Evolutionary conservation across 176 grass and related monocot species (phyloP).

Genomic region (Eleusine coracana): DNA sequence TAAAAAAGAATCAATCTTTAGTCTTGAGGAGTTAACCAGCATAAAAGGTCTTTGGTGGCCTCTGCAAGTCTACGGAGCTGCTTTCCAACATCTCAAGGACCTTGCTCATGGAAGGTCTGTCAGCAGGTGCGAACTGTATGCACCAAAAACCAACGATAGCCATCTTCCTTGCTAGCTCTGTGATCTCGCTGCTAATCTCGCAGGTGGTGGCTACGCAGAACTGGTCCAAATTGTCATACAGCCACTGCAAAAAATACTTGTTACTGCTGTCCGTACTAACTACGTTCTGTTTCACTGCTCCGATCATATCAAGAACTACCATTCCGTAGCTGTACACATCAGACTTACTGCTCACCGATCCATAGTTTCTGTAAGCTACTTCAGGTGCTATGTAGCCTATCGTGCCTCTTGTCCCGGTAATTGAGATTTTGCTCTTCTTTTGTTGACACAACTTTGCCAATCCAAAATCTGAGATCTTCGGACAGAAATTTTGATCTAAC

Average conservation of each 20-base stretch:
- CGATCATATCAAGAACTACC: slow-evolving; percentile 28
- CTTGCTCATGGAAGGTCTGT: slow-evolving; percentile 23
- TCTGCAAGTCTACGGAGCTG: neutral
- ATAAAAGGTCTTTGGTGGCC: slow-evolving; percentile 5
- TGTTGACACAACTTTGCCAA: neutral
- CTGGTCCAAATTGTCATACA: slow-evolving; percentile 17
- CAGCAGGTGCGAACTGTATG: slow-evolving; percentile 12
- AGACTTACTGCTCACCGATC: slow-evolving; percentile 20
- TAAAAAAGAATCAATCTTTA: too few species aligned
- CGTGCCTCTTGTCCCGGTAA: slow-evolving; percentile 15
- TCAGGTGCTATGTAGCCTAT: slow-evolving; percentile 42
- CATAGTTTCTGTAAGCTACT: slow-evolving; percentile 17
- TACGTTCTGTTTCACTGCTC: neutral
- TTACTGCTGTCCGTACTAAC: neutral
- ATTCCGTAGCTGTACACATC: slow-evolving; percentile 32
- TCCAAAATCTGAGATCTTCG: slow-evolving; percentile 35
- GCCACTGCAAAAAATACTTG: neutral
- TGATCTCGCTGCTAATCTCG: slow-evolving; percentile 1
- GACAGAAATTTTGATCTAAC: slow-evolving; percentile 11
- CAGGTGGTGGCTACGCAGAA: neutral
- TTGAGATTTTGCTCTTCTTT: slow-evolving; percentile 35
- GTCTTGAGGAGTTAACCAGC: neutral
- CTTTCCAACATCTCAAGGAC: slow-evolving; percentile 40
- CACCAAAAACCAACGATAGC: slow-evolving; percentile 20
- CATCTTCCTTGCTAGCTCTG: slow-evolving; percentile 8